These are phyloP conservation scores for Pulveroboletus sp. DNA, from an alignment of 768 basidiomycete species.

Conservation along the genomic window DNA sequence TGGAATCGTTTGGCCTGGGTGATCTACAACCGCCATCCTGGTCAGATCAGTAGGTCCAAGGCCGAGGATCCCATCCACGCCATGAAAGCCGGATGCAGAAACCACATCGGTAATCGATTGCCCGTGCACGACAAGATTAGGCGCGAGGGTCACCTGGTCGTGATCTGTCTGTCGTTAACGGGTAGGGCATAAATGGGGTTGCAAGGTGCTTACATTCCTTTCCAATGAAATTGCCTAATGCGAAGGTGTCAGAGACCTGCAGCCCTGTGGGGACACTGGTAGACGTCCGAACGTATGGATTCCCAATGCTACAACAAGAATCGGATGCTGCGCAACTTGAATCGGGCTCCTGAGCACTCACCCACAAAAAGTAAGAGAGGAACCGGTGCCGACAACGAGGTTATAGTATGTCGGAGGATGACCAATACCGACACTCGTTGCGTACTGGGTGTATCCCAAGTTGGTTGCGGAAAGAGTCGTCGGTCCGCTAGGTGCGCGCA, in stretches of 20 bases:
- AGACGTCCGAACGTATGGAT: constrained; percentile 16
- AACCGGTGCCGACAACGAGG: constrained; percentile 31
- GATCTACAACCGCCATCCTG: too few species aligned
- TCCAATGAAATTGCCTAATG: constrained; percentile 23
- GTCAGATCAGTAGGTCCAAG: constrained; percentile 19
- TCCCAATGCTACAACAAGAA: constrained; percentile 15
- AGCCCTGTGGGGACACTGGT: constrained; percentile 26
- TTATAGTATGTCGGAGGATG: constrained; percentile 26
- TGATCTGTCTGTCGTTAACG: constrained; percentile 8
- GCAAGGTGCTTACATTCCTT: constrained; percentile 29
- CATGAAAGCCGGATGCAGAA: constrained; percentile 10
- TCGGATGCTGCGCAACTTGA: too few species aligned
- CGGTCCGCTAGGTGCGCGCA: constrained; percentile 1
- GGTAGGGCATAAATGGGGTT: neutral
- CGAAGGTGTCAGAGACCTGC: constrained; percentile 9
- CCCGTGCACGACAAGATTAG: constrained; percentile 21
- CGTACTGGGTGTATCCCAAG: constrained; percentile 16
- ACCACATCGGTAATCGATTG: constrained; percentile 30
- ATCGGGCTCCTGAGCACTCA: too few species aligned
- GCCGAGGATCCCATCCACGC: constrained; percentile 26
- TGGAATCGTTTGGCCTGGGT: too few species aligned
- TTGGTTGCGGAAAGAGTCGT: constrained; percentile 16
- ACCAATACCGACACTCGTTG: constrained; percentile 25
- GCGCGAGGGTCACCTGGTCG: constrained; percentile 26
- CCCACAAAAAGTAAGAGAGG: constrained; percentile 31